Conservation (phyloP, 495 filamentous ascomycete genomes). For the Trichoderma erinaceum region DNA sequence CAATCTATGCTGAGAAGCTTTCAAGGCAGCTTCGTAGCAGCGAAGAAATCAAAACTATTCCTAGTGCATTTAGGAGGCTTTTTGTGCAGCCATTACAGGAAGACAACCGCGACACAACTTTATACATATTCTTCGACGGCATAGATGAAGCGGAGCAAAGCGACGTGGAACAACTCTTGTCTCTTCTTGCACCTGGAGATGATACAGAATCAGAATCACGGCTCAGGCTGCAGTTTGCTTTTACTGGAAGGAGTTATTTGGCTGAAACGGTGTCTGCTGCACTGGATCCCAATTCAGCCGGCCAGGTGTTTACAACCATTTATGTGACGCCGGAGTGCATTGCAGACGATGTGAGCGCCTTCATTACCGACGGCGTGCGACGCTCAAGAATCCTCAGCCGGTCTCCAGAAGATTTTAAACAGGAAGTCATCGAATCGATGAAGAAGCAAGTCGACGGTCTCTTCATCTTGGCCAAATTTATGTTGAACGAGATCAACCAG, state of each 20-base stretch:
- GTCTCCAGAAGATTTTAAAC: conserved; percentile 21
- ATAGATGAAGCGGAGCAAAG: conserved; percentile 30
- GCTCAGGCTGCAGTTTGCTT: background rate
- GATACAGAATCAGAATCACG: background rate
- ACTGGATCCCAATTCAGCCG: conserved; percentile 22
- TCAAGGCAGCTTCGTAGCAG: conserved; percentile 18
- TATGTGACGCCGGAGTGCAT: conserved; percentile 30
- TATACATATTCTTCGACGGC: conserved; percentile 31
- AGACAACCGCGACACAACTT: conserved; percentile 19
- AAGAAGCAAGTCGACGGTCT: conserved; percentile 30
- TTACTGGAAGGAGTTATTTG: conserved; percentile 10
- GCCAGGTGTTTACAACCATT: conserved; percentile 25
- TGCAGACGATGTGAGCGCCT: conserved; percentile 27
- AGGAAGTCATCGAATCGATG: conserved; percentile 28
- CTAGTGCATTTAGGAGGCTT: conserved; percentile 29
- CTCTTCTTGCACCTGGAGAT: background rate
- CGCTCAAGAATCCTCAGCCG: conserved; percentile 24
- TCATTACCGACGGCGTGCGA: conserved; percentile 27
- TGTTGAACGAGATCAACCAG: conserved; percentile 30
- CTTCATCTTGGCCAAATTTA: conserved; percentile 35
- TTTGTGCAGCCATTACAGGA: conserved; percentile 28
- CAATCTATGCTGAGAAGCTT: conserved; percentile 26
- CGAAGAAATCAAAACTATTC: conserved; percentile 25
- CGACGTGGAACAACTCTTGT: conserved; percentile 22
- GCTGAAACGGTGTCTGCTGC: background rate